Percentiles rank a stretch among this genome's conserved stretches.
phyloP scores from a whole-genome alignment of 2,329 filamentous ascomycete species.

The Pseudocercospora vitis region DNA sequence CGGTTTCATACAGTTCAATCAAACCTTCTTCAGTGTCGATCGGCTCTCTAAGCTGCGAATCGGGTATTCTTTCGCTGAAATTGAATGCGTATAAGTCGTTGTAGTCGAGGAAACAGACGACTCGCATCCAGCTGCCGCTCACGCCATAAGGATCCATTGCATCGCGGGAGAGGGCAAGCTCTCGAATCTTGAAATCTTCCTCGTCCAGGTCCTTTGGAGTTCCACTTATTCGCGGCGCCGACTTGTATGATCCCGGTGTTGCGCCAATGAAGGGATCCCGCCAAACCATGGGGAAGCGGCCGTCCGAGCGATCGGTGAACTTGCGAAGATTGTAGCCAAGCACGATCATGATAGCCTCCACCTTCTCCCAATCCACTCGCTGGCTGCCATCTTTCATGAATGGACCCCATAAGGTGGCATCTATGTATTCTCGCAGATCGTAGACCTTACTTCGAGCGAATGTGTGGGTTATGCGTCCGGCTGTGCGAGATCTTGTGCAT shows the following conservation, averaged over 20 bases:
- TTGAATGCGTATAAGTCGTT: constrained; percentile 73
- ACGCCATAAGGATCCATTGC: constrained; percentile 68
- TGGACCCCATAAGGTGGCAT: constrained; percentile 66
- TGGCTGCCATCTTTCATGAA: constrained; percentile 64
- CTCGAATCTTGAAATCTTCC: constrained; percentile 29
- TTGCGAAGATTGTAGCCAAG: constrained; percentile 62
- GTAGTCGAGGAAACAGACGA: constrained; percentile 59
- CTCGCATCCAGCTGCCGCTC: constrained; percentile 69
- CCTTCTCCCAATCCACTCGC: constrained; percentile 74
- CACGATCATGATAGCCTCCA: constrained; percentile 72
- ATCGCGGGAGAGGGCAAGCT: constrained; percentile 49
- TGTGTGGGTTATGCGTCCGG: constrained; percentile 42
- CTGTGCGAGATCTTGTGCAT: constrained; percentile 27
- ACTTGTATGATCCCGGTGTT: constrained; percentile 39
- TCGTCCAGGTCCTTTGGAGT: constrained; percentile 23
- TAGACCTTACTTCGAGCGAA: constrained; percentile 69
- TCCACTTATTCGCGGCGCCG: constrained; percentile 9
- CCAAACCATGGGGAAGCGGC: constrained; percentile 56
- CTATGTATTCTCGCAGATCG: constrained; percentile 68
- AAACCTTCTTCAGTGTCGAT: constrained; percentile 60
- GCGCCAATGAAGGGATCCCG: constrained; percentile 57
- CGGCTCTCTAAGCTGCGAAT: constrained; percentile 46
- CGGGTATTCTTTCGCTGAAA: constrained; percentile 50
- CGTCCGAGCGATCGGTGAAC: constrained; percentile 45
- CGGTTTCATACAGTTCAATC: constrained; percentile 34